Evolutionary conservation across 257 asterid genomes (phyloP), one percentile per base, ranked within the genome.

Genomic region (Solanum medicagineum): DNA sequence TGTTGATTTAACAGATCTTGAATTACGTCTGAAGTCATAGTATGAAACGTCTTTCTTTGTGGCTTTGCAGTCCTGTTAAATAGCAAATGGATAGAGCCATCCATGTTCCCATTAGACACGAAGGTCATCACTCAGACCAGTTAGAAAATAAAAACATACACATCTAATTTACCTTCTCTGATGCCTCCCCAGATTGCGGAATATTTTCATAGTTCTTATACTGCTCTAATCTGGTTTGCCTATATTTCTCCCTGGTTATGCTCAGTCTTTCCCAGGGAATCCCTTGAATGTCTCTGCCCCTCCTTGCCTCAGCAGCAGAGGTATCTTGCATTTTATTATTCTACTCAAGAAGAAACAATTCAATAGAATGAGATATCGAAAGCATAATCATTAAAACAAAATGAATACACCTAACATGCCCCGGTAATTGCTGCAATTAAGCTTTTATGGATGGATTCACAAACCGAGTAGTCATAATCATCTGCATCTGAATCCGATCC

Each of bases 221-320:
- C 84, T 92, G 97, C 65, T 93, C 96, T 87, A 93, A 85, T 89
- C 99, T 96, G 60, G 96, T 93, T 86, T 91, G 91, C 87, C 97
- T 87, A 84, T 93, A 96, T 84, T 89, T 93, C 89, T 93, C 97
- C 84, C 98, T 93, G 80, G 96, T 93, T 84, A 93, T 90, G 92
- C 91, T 93, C 87, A 96, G 97, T 83, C 93, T 90, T 71, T 93
- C 95, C 99, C 99, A 96, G 29, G 98, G 99, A 90, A 96, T 96
- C 73, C 99, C 99, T 89, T 96, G 98, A 81, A 96, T 94, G 89
- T 96, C 98, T 94, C 89, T 94, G 12, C 98, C 98, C 84, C 84
- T 88, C 88, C 97, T 91, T 45, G 98, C 99, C 89, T 96, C 94
- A 84, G 98, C 93, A 2, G 99, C 98, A 49, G 98, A 92, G 55